These are phyloP conservation scores for Talaromyces sp. DNA, from an alignment of 2,329 filamentous ascomycete species.

Conservation along the genomic window DNA sequence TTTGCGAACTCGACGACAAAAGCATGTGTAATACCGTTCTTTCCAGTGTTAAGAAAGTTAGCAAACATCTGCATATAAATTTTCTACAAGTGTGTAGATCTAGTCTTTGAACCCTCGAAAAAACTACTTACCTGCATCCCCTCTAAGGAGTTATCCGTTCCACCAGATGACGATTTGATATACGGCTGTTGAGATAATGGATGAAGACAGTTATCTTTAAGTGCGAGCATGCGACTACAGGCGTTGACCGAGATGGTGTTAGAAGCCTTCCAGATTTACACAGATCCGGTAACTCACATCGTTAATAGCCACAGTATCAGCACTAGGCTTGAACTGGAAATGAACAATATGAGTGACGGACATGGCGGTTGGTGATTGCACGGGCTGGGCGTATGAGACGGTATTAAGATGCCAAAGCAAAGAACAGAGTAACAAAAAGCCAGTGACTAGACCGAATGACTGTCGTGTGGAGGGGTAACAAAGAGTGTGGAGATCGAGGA, in stretches of 20 bases:
- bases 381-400: not conserved
- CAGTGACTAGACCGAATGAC: not conserved
- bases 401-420: conserved; percentile 1
- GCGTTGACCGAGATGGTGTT: conserved; percentile 42
- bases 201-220: conserved; percentile 56
- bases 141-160: conserved; percentile 58
- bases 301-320: conserved; percentile 46
- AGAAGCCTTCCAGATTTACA: not conserved
- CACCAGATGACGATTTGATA: conserved; percentile 54
- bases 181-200: conserved; percentile 56
- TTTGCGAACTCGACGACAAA: conserved; percentile 65
- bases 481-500: too few relatives aligned
- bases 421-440: not conserved
- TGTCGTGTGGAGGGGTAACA: not conserved
- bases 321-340: conserved; percentile 57
- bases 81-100: too few relatives aligned
- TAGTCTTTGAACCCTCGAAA: too few relatives aligned
- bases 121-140: conserved; percentile 55
- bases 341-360: conserved; percentile 63
- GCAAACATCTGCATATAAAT: not conserved
- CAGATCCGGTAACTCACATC: conserved; percentile 43
- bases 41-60: not conserved
- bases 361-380: conserved; percentile 38
- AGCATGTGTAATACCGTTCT: conserved; percentile 62
- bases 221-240: conserved; percentile 51